Conservation (phyloP, 352 stramenopile genomes). For the Saprolegnia diclina region DNA sequence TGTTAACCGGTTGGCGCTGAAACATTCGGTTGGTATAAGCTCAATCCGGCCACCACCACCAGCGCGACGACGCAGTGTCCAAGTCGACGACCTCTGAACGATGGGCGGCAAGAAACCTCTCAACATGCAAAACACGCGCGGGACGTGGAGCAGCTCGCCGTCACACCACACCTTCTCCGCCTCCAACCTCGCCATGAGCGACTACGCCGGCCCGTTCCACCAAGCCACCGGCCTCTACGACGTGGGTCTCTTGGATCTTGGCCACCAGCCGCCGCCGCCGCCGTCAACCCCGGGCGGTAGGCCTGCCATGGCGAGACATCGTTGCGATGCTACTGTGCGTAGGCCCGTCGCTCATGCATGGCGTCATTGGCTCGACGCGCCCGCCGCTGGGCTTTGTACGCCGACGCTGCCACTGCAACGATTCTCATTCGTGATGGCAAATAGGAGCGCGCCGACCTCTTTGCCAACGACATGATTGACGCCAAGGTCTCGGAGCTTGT, state of each 20-base stretch:
- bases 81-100: background rate
- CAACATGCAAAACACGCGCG: conserved; percentile 25
- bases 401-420: background rate
- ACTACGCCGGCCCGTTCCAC: conserved; percentile 7
- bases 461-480: conserved; percentile 14
- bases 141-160: conserved; percentile 20
- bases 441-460: conserved; percentile 1
- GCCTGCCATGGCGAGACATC: background rate
- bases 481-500: conserved; percentile 25
- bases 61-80: background rate
- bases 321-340: background rate
- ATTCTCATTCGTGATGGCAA: background rate
- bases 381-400: conserved; percentile 12
- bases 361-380: conserved; percentile 24
- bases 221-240: conserved; percentile 22
- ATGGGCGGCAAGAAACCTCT: conserved; percentile 29
- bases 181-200: background rate
- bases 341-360: conserved; percentile 17
- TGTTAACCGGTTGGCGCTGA: background rate
- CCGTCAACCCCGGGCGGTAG: conserved; percentile 7
- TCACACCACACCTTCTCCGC: conserved; percentile 13
- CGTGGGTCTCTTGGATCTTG: conserved; percentile 21
- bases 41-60: background rate
- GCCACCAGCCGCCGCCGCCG: conserved; percentile 6
- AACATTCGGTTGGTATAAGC: conserved; percentile 2